Evolutionary conservation across 1,139 yeast genomes (phyloP).

Genomic region (Taphrina pruni): DNA sequence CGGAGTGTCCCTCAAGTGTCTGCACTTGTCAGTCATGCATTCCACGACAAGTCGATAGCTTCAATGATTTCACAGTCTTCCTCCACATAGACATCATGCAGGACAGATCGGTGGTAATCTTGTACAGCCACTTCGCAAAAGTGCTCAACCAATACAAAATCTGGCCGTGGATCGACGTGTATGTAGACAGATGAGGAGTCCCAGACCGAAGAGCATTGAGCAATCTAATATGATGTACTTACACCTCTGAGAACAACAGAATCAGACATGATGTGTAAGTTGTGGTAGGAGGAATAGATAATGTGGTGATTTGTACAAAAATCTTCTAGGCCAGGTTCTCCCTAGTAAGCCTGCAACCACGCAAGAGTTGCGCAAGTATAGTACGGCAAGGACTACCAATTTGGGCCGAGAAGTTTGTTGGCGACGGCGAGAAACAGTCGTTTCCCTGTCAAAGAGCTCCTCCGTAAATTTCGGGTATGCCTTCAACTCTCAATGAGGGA

Average conservation of each 20-base stretch:
- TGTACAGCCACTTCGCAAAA: too few relatives aligned
- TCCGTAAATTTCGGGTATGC: not conserved
- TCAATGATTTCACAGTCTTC: not conserved
- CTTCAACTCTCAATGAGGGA: not conserved
- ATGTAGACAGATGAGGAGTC: too few relatives aligned
- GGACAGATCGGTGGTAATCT: not conserved
- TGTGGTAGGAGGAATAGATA: not conserved
- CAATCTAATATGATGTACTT: not conserved
- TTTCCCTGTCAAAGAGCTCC: not conserved
- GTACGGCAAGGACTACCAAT: not conserved
- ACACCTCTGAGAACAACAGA: constrained; percentile 33
- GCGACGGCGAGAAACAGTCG: constrained; percentile 10
- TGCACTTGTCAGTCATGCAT: not conserved
- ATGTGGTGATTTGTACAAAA: not conserved
- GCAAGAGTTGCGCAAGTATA: too few relatives aligned
- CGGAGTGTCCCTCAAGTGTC: constrained; percentile 85
- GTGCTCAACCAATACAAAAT: too few relatives aligned
- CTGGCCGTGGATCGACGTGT: too few relatives aligned
- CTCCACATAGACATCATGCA: not conserved
- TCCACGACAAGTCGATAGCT: not conserved
- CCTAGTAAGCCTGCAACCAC: too few relatives aligned
- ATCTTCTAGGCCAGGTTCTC: not conserved
- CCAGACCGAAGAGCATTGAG: not conserved
- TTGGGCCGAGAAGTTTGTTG: constrained; percentile 5
- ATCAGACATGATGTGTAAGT: constrained; percentile 17